Evolutionary conservation across 2,329 filamentous ascomycete species (phyloP), one percentile per base, ranked within the genome.

Genomic region (Aureobasidium sp.): DNA sequence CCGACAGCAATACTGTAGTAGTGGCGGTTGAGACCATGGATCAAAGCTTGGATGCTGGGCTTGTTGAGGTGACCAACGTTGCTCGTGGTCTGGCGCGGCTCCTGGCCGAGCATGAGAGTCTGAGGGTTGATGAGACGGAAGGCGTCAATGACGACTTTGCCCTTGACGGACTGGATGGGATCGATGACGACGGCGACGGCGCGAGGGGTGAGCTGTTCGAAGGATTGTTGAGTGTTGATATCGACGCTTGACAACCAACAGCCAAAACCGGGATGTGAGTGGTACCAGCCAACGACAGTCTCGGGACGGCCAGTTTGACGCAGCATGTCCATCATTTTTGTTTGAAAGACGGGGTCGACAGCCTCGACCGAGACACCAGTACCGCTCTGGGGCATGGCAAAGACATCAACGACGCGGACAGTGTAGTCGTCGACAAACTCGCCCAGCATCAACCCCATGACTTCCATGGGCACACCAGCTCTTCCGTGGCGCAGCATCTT

Each of bases 281-380:
- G 94, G 78, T 99, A 99, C 94, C 94, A 99, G 75, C 94, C 94
- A 60, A 99, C 94, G 62, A 99, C 94, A 0, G 92, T 93, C 76
- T 99, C 94, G 64, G 92, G 92, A 74, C 94, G 85, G 78, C 94
- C 94, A 63, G 94, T 99, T 81, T 99, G 94, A 72, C 90, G 84
- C 74, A 99, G 81, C 94, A 99, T 97, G 75, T 99, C 94, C 94
- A 99, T 99, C 94, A 99, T 99, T 83, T 97, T 99, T 71, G 91
- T 97, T 80, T 99, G 94, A 77, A 99, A 99, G 37, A 99, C 94
- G 11, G 92, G 91, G 74, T 99, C 94, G 66, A 99, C 94, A 57
- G 94, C 95, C 78, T 99, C 94, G 70, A 99, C 94, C 77, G 91
- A 96, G 69, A 99, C 94, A 68, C 94, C 94, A 1, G 94, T 99